Base-by-base conservation (phyloP, 2,329 filamentous ascomycete species). In the Geoglossum cookeanum region DNA sequence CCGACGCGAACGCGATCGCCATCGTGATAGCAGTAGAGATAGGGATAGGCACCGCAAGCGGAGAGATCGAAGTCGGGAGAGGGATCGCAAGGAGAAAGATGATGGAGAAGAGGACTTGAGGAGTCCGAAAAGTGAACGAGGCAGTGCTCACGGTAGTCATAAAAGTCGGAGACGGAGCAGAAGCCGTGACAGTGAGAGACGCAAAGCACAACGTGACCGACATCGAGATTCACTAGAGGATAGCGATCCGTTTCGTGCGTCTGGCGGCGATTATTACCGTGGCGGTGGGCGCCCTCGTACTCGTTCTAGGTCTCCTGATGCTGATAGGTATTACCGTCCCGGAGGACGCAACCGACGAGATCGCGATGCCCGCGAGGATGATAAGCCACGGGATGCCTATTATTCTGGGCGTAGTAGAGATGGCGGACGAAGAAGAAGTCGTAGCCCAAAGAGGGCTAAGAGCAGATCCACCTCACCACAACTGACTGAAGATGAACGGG, bases 401-500 rank as follows among this genome's bases (percentile, higher is more conserved):
- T 72, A 72, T 44, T 65, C 70, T 58, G 69, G 78, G 60, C 77
- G 81, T 64, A 74, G 74, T 57, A 72, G 74, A 60, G 76, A 79
- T 55, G 74, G 78, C 9, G 72, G 62, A 29, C 59, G 58, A 22
- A 65, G 67, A 48, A 60, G 61, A 69, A 67, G 65, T 56, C 69
- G 70, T 60, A 69, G 67, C 58, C 70, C 69, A 57, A 68, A 68
- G 61, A 61, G 61, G 59, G 61, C 55, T 57, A 60, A 55, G 59
- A 62, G 63, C 63, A 76, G 74, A 62, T 75, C 75, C 32, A 71
- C 71, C 35, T 82, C 84, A 56, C 84, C 88, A 32, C 82, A 86
- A 67, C 80, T 86, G 60, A 95, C 86, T 65, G 90, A 96, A 70
- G 92, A 97, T 72, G 92, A 98, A 72, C 85, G 91, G 67, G 92